These are phyloP conservation scores for Phytophthora ohioensis DNA, from an alignment of 352 stramenopile genomes.

Conservation along the genomic window DNA sequence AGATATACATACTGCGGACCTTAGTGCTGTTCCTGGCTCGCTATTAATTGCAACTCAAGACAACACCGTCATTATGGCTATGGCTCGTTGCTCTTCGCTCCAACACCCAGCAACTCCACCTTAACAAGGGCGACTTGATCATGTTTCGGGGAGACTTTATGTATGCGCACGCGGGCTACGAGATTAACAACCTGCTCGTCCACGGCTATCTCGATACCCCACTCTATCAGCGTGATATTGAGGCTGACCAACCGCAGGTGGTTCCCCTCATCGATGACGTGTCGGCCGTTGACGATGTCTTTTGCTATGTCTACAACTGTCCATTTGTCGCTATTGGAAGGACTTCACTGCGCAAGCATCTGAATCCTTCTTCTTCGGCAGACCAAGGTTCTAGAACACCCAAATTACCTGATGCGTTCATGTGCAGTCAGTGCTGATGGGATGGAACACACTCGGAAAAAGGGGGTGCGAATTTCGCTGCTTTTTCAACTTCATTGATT, in stretches of 20 bases:
- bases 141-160: not conserved
- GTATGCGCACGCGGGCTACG: not conserved
- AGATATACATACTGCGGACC: not conserved
- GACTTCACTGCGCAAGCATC: not conserved
- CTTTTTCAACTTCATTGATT: not conserved
- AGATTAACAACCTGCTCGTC: not conserved
- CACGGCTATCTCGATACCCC: not conserved
- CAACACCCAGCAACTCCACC: not conserved
- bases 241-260: not conserved
- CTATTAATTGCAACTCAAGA: constrained; percentile 1
- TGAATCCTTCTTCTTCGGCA: not conserved
- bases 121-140: constrained; percentile 2
- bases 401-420: not conserved
- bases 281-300: not conserved
- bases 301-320: constrained; percentile 5
- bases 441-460: too few relatives aligned
- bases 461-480: too few relatives aligned
- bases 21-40: not conserved
- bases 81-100: not conserved
- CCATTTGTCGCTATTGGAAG: not conserved
- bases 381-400: not conserved
- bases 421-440: not conserved
- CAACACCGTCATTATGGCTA: not conserved
- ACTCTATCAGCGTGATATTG: not conserved
- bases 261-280: not conserved